Evolutionary conservation across 257 asterid genomes (phyloP).

Genomic region (Fraxinus cuspidata): DNA sequence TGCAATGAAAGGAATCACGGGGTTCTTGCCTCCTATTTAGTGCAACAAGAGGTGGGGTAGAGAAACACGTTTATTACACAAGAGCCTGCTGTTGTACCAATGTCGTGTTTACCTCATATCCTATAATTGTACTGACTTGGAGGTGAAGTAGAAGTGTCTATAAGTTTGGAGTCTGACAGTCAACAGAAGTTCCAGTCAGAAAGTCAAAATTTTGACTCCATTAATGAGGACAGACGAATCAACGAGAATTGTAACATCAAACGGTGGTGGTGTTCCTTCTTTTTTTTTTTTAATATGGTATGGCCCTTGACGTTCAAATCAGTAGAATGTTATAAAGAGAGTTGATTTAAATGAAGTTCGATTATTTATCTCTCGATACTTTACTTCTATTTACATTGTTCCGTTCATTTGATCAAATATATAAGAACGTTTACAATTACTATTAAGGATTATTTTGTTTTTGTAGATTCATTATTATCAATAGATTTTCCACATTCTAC

Average conservation of each 20-base stretch:
- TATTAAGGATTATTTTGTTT: no score
- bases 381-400: no score
- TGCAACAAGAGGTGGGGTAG: constrained; percentile 7
- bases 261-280: constrained; percentile 19
- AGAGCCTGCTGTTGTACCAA: not conserved
- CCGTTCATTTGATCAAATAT: no score
- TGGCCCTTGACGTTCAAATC: constrained; percentile 5
- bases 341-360: not conserved
- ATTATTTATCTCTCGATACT: no score
- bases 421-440: no score
- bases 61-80: not conserved
- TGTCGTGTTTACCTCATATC: not conserved
- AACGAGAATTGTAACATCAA: not conserved
- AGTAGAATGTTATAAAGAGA: not conserved
- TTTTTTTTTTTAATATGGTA: not conserved
- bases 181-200: constrained; percentile 38
- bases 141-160: constrained; percentile 21
- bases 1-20: constrained; percentile 43
- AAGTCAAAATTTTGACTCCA: constrained; percentile 35
- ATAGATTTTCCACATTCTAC: no score
- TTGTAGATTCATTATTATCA: no score
- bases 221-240: constrained; percentile 24
- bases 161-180: constrained; percentile 38
- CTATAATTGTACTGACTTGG: not conserved
- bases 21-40: constrained; percentile 32